Evolutionary conservation across 2,329 filamentous ascomycete genomes (phyloP), one percentile per base, ranked within the genome.

Genomic region (Penicillium nordicum): DNA sequence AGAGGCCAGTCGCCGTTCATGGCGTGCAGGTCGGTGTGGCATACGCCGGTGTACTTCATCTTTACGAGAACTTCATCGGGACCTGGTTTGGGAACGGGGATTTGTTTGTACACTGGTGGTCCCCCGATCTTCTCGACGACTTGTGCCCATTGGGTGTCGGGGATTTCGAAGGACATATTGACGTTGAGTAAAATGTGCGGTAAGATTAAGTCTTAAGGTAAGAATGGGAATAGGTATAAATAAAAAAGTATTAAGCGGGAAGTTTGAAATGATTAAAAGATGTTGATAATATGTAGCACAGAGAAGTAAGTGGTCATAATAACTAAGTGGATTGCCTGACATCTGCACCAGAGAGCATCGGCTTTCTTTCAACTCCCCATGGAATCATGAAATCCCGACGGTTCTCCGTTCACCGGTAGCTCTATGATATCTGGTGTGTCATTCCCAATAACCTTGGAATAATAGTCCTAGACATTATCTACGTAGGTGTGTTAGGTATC

Each of bases 1-100:
- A 96, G 76, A 50, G 92, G 92, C 92, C 92, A 96, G 79, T 96
- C 92, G 57, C 92, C 92, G 63, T 90, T 89, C 77, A 93, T 83
- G 67, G 90, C 90, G 72, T 88, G 85, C 3, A 87, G 82, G 74
- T 95, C 90, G 36, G 91, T 95, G 80, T 95, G 91, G 82, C 91
- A 96, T 65, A 96, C 91, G 72, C 91, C 91, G 29, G 88, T 89
- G 82, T 85, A 96, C 76, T 92, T 92, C 82, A 96, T 84, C 78
- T 95, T 93, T 78, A 96, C 80, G 63, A 97, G 88, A 65, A 96
- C 89, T 78, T 97, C 90, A 78, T 96, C 92, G 50, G 92, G 88
- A 23, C 87, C 90, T 38, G 92, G 92, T 74, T 87, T 84, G 61
- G 81, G 82, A 50, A 96, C 91, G 64, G 89, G 87, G 68, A 97